These are phyloP conservation scores for Rubroboletus satanas DNA, from an alignment of 768 basidiomycete genomes.

Conservation along the genomic window DNA sequence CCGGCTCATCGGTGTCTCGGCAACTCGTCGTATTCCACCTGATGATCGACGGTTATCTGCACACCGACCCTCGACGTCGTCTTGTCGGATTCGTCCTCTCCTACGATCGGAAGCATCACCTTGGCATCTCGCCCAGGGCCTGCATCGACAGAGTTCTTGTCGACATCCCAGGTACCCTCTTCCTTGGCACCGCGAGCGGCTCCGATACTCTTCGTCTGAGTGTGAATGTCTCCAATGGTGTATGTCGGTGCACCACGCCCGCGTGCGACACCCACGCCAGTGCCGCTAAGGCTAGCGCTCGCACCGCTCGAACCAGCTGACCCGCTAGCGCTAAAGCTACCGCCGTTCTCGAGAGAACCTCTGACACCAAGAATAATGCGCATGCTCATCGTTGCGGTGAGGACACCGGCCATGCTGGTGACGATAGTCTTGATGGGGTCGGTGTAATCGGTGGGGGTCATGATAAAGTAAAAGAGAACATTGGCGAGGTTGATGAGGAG, in stretches of 20 bases:
- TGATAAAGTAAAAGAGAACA: constrained; percentile 84
- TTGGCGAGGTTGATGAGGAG: constrained; percentile 79
- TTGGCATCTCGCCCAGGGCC: constrained; percentile 35
- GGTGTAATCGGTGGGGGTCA: constrained; percentile 52
- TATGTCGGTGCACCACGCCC: constrained; percentile 28
- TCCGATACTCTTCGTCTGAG: constrained; percentile 47
- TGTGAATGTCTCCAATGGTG: constrained; percentile 49
- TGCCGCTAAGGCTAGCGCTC: constrained; percentile 36
- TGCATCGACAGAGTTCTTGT: constrained; percentile 40
- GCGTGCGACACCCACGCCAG: constrained; percentile 22
- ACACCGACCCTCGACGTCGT: constrained; percentile 39
- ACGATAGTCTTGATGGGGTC: constrained; percentile 83
- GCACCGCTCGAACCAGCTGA: constrained; percentile 45
- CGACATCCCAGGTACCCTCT: constrained; percentile 37
- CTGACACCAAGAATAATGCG: constrained; percentile 82
- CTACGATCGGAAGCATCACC: constrained; percentile 33
- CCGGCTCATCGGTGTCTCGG: constrained; percentile 14
- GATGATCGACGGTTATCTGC: constrained; percentile 54
- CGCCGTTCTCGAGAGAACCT: constrained; percentile 69
- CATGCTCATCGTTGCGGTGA: constrained; percentile 84
- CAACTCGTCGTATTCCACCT: constrained; percentile 48
- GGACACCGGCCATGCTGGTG: constrained; percentile 80
- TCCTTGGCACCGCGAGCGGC: constrained; percentile 38
- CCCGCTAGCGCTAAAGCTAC: constrained; percentile 59
- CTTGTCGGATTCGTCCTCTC: constrained; percentile 26